Evolutionary conservation across 305 asterid species (phyloP).

Genomic region (Solanum hybrid): DNA sequence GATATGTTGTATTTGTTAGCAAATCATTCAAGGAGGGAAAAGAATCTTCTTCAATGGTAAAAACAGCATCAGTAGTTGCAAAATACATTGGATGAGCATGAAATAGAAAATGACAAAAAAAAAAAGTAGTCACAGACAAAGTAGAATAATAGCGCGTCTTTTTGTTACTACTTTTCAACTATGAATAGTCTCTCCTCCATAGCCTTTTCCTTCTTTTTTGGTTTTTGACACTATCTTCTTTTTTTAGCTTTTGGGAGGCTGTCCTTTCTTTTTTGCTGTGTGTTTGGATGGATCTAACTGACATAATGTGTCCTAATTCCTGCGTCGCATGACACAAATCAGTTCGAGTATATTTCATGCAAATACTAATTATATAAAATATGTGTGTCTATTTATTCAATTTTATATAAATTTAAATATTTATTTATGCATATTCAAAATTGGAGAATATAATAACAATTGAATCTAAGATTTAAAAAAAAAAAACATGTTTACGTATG

Average conservation of each 20-base stretch:
- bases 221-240: not conserved
- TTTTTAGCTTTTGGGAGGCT: not conserved
- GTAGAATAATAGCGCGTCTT: not conserved
- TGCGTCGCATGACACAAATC: not conserved
- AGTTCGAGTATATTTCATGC: too few species aligned
- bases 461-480: not conserved
- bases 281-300: not conserved
- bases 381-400: fast-evolving
- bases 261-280: not conserved
- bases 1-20: not conserved
- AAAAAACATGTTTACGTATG: not conserved
- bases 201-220: not conserved
- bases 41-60: not conserved
- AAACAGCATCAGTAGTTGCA: not conserved
- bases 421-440: not conserved
- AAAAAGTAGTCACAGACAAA: not conserved
- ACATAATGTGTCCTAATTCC: not conserved
- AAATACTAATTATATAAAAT: not conserved
- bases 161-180: not conserved
- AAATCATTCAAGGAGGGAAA: not conserved
- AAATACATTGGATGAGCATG: not conserved
- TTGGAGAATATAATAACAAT: not conserved
- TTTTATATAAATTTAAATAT: not conserved
- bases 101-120: not conserved
- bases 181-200: not conserved